Conservation (phyloP, 345 rosid genomes). For the Syzygium aqueum region DNA sequence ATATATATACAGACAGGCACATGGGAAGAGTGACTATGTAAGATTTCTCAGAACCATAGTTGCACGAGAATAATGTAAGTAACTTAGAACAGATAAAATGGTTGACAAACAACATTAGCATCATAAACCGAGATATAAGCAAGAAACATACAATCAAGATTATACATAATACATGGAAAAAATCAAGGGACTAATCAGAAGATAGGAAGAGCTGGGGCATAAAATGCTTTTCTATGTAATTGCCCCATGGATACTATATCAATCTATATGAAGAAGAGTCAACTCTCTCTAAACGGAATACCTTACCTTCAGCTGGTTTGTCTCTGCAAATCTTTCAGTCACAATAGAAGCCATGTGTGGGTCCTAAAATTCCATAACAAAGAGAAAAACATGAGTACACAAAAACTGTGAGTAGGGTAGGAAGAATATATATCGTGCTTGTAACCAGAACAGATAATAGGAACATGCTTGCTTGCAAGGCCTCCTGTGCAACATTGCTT, state of each 20-base stretch:
- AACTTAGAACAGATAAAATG: background rate
- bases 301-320: constrained; percentile 47
- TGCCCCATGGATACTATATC: background rate
- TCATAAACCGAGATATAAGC: background rate
- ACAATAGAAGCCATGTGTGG: constrained; percentile 76
- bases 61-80: background rate
- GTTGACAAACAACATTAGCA: background rate
- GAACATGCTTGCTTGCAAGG: background rate
- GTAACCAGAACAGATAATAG: background rate
- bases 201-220: background rate
- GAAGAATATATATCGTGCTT: background rate
- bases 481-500: background rate
- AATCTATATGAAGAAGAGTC: background rate
- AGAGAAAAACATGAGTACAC: background rate
- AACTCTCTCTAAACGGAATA: background rate
- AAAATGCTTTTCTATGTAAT: background rate
- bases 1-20: background rate
- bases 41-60: background rate
- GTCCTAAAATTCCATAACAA: constrained; percentile 38
- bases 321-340: constrained; percentile 52
- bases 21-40: background rate
- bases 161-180: background rate
- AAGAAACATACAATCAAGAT: background rate
- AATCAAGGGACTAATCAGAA: background rate
- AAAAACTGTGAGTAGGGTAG: background rate